A percentile compares a stretch with the other conserved stretches of the same genome.
phyloP scores from a whole-genome alignment of 2,329 filamentous ascomycete species.

The Colletotrichum liaoningense region DNA sequence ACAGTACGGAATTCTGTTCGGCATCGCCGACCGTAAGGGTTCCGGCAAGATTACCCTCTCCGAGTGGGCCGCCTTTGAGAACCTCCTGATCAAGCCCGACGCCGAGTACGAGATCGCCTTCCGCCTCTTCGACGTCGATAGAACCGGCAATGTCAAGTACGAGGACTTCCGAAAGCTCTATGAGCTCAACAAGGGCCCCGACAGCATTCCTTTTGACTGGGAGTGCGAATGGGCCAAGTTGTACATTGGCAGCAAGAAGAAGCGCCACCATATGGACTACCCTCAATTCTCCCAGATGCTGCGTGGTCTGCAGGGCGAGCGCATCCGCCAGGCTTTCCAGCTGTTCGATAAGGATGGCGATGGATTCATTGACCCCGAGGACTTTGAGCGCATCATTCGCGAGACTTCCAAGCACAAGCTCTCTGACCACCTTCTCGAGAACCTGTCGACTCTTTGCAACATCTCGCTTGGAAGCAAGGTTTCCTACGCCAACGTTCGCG shows the following conservation, averaged over 20 bases:
- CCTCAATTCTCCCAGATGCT: slow-evolving; percentile 98
- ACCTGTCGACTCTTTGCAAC: slow-evolving; percentile 93
- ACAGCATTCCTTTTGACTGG: slow-evolving; percentile 95
- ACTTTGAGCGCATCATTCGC: slow-evolving; percentile 96
- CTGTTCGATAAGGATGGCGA: slow-evolving; percentile 90
- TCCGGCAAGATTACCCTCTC: slow-evolving; percentile 79
- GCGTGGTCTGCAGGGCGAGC: slow-evolving; percentile 93
- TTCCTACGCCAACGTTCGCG: slow-evolving; percentile 96
- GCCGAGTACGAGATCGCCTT: slow-evolving; percentile 99
- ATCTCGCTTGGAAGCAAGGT: slow-evolving; percentile 93
- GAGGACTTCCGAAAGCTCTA: slow-evolving; percentile 88
- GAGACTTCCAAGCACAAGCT: slow-evolving; percentile 96
- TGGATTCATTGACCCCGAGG: slow-evolving; percentile 93
- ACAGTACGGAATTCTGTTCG: slow-evolving; percentile 94
- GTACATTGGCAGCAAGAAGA: slow-evolving; percentile 89
- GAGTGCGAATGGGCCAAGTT: slow-evolving; percentile 95
- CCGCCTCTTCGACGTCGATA: slow-evolving; percentile 90
- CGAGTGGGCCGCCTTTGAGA: slow-evolving; percentile 95
- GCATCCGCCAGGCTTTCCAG: slow-evolving; percentile 95
- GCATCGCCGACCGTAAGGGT: slow-evolving; percentile 84
- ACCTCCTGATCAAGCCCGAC: slow-evolving; percentile 91
- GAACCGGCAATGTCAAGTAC: slow-evolving; percentile 88
- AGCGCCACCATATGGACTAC: slow-evolving; percentile 92
- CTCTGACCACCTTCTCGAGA: slow-evolving; percentile 92
- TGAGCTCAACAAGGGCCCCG: slow-evolving; percentile 86